phyloP scores from a whole-genome alignment of 805 yeast genomes.

The Hyphopichia homilentoma region DNA sequence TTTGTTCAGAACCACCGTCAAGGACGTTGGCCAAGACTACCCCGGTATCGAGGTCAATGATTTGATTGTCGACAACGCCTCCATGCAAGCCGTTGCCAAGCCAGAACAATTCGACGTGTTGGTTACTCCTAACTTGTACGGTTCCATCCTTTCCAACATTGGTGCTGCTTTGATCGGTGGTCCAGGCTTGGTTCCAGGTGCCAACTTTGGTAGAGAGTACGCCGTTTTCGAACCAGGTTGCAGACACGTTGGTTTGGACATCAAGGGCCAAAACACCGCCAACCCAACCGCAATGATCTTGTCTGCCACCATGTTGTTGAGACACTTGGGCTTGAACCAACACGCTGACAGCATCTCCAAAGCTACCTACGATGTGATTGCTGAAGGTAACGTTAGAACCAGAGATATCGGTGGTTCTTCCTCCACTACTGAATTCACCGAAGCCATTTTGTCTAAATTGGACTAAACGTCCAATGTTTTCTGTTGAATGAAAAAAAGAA shows the following conservation, averaged over 20 bases:
- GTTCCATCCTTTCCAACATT: slow-evolving; percentile 94
- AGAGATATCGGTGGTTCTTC: slow-evolving; percentile 88
- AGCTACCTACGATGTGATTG: slow-evolving; percentile 87
- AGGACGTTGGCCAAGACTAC: slow-evolving; percentile 78
- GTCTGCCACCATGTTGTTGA: slow-evolving; percentile 85
- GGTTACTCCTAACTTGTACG: slow-evolving; percentile 97
- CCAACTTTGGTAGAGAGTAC: slow-evolving; percentile 94
- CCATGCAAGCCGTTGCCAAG: slow-evolving; percentile 98
- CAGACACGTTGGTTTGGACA: slow-evolving; percentile 97
- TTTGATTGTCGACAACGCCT: slow-evolving; percentile 97
- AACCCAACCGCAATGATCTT: slow-evolving; percentile 98
- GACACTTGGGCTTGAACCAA: slow-evolving; percentile 87
- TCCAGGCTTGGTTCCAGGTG: slow-evolving; percentile 98
- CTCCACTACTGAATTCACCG: slow-evolving; percentile 91
- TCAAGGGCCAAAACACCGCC: slow-evolving; percentile 90
- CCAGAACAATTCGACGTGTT: slow-evolving; percentile 98
- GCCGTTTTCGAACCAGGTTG: slow-evolving; percentile 99
- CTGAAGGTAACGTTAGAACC: slow-evolving; percentile 83
- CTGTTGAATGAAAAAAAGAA: no score
- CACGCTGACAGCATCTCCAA: slow-evolving; percentile 82
- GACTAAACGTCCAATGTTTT: no score
- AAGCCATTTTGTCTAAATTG: slow-evolving; percentile 78
- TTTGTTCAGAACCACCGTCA: slow-evolving; percentile 89
- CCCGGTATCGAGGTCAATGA: slow-evolving; percentile 81
- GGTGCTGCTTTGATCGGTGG: slow-evolving; percentile 98